These are phyloP conservation scores for Colletotrichum sp. DNA, from an alignment of 2,329 filamentous ascomycete species.

Conservation along the genomic window DNA sequence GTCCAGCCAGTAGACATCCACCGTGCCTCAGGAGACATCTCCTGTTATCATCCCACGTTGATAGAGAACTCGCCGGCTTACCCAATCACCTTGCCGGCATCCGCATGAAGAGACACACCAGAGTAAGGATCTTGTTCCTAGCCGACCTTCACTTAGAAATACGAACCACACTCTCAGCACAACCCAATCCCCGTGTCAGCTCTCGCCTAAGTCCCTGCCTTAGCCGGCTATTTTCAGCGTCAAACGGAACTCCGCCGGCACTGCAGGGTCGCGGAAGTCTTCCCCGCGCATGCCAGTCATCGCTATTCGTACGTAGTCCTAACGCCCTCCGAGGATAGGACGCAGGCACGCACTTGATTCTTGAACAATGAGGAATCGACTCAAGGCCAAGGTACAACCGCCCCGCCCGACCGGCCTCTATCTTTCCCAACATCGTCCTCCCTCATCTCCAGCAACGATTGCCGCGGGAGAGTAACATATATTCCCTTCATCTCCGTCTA, in stretches of 20 bases:
- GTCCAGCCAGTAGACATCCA: neutral
- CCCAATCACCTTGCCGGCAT: neutral
- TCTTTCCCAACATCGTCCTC: neutral
- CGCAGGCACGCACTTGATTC: neutral
- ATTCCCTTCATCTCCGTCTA: neutral
- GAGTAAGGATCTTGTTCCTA: neutral
- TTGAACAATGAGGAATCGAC: neutral
- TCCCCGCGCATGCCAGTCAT: neutral
- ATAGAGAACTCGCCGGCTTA: neutral
- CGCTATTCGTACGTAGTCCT: neutral
- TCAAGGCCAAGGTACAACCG: neutral
- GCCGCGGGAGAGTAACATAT: neutral
- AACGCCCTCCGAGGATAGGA: neutral
- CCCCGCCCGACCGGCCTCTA: neutral
- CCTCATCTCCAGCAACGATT: neutral
- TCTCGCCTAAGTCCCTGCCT: neutral
- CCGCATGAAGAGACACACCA: neutral
- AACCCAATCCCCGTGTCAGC: neutral
- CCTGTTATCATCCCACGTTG: neutral
- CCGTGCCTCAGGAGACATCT: neutral
- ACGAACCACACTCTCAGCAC: conserved; percentile 11
- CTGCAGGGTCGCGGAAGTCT: neutral
- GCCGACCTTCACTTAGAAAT: conserved; percentile 2
- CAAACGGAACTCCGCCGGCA: neutral
- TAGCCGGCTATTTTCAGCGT: conserved; percentile 13